phyloP scores from a whole-genome alignment of 345 rosid species.

The Brassica juncea region DNA sequence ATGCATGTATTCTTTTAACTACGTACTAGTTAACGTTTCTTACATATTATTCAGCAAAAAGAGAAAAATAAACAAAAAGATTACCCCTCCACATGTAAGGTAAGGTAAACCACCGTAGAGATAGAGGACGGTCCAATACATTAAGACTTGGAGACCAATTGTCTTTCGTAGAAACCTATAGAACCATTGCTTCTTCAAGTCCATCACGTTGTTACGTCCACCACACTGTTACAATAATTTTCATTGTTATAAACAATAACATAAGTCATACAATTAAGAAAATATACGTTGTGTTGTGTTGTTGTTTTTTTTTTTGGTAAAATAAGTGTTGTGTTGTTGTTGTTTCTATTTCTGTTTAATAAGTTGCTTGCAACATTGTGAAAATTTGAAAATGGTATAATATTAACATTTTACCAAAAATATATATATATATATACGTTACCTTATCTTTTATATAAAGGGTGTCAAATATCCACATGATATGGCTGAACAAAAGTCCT shows the following conservation, averaged over 20 bases:
- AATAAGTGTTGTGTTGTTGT: too few species aligned
- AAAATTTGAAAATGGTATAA: too few species aligned
- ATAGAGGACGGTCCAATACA: slow-evolving; percentile 52
- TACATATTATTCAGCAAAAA: not conserved
- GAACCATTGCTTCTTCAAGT: slow-evolving; percentile 75
- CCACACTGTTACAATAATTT: slow-evolving; percentile 31
- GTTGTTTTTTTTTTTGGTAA: too few species aligned
- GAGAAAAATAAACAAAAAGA: too few species aligned
- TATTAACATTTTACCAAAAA: too few species aligned
- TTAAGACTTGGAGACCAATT: slow-evolving; percentile 60
- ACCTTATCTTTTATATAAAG: slow-evolving; percentile 53
- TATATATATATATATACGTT: not conserved
- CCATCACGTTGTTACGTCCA: slow-evolving; percentile 68
- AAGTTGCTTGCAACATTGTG: too few species aligned
- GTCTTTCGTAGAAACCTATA: slow-evolving; percentile 63
- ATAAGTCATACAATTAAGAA: not conserved
- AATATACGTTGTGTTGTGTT: not conserved
- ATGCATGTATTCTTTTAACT: not conserved
- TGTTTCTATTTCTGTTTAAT: too few species aligned
- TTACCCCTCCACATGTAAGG: slow-evolving; percentile 86
- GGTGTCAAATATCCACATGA: slow-evolving; percentile 73
- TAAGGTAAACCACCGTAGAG: slow-evolving; percentile 73
- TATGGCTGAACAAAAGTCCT: slow-evolving; percentile 88
- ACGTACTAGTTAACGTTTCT: not conserved
- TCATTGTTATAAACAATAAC: not conserved